Conservation (phyloP, 495 filamentous ascomycete genomes). For the Viridothelium virens region DNA sequence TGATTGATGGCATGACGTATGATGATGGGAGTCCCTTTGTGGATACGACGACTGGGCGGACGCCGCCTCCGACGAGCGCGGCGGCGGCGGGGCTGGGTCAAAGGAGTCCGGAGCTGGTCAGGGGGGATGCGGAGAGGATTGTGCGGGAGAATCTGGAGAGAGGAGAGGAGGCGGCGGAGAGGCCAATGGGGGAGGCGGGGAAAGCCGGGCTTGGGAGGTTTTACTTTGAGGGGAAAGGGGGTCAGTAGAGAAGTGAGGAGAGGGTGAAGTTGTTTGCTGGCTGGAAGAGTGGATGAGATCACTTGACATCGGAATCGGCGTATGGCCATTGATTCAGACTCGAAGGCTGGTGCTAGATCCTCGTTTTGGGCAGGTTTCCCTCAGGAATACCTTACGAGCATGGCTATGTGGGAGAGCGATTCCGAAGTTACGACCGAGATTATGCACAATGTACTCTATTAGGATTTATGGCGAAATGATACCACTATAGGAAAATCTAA, state of each 20-base stretch:
- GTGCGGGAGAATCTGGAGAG: constrained; percentile 43
- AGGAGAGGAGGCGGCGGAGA: background rate
- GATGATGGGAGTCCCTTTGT: constrained; percentile 26
- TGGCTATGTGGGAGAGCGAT: background rate
- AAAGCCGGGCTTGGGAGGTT: background rate
- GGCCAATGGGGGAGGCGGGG: background rate
- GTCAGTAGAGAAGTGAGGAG: background rate
- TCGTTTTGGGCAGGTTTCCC: background rate
- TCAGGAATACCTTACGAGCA: background rate
- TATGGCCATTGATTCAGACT: background rate
- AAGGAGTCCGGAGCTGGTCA: constrained; percentile 25
- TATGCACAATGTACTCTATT: background rate
- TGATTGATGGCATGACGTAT: constrained; percentile 38
- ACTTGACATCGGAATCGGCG: background rate
- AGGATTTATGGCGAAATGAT: background rate
- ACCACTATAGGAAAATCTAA: constrained; percentile 5
- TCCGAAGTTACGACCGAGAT: background rate
- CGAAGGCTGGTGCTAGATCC: background rate
- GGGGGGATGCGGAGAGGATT: constrained; percentile 45
- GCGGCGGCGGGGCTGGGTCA: background rate
- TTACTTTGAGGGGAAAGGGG: constrained; percentile 1
- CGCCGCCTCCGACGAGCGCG: constrained; percentile 24
- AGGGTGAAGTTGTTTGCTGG: background rate
- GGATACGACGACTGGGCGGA: constrained; percentile 30
- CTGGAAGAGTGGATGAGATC: background rate